Evolutionary conservation across 2,329 filamentous ascomycete species (phyloP).

Genomic region (Alternaria angustiovoidea): DNA sequence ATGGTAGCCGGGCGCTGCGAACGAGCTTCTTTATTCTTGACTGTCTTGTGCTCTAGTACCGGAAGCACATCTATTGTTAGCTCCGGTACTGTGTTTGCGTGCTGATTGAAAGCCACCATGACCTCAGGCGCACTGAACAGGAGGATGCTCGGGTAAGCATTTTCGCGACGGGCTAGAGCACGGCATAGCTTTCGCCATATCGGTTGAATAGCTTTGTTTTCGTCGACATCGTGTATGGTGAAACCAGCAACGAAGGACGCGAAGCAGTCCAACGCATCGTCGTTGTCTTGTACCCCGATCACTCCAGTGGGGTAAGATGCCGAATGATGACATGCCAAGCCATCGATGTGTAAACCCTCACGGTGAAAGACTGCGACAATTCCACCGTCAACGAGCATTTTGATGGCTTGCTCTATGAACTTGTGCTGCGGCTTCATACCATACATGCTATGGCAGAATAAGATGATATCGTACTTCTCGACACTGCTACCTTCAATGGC

Average conservation of each 20-base stretch:
- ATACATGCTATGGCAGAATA: conserved; percentile 73
- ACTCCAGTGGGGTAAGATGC: conserved; percentile 58
- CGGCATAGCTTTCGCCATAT: conserved; percentile 65
- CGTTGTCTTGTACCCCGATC: conserved; percentile 55
- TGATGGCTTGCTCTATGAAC: conserved; percentile 58
- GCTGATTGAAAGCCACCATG: conserved; percentile 61
- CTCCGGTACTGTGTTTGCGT: conserved; percentile 56
- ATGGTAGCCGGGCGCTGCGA: conserved; percentile 55
- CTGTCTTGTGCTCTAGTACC: conserved; percentile 26
- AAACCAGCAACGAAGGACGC: conserved; percentile 62
- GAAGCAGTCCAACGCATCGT: conserved; percentile 61
- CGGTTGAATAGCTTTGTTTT: conserved; percentile 42
- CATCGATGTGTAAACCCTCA: conserved; percentile 56
- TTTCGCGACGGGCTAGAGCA: conserved; percentile 52
- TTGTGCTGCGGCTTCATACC: conserved; percentile 61
- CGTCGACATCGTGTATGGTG: conserved; percentile 41
- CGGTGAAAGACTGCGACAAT: conserved; percentile 66
- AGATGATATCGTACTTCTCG: conserved; percentile 62
- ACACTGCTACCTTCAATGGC: conserved; percentile 26
- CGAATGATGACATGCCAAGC: conserved; percentile 59
- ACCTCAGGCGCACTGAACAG: conserved; percentile 59
- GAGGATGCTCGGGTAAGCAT: conserved; percentile 51
- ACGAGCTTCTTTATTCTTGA: conserved; percentile 64
- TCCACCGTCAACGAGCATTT: conserved; percentile 57
- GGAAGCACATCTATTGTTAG: conserved; percentile 55